Base-by-base conservation (phyloP, 2,329 filamentous ascomycete genomes). In the Purpureocillium takamizusanense region DNA sequence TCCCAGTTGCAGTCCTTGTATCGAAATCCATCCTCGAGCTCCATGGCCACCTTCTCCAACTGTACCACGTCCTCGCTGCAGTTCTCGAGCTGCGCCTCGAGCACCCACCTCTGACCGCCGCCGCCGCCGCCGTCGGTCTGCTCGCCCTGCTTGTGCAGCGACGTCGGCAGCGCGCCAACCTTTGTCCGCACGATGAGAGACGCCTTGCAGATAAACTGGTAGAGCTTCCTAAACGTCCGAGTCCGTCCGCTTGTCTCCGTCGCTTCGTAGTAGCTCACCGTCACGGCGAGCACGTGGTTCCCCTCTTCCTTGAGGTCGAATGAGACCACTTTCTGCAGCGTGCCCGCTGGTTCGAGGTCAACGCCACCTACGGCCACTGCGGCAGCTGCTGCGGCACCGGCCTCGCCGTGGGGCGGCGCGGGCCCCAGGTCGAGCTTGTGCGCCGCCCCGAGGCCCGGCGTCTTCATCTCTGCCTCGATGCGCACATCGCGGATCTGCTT, bases 81-180 rank as follows among this genome's bases (percentile, higher is more conserved):
- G 60, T 97, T 98, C 67, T 98, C 92, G 42, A 98, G 63, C 65
- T 98, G 92, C 18, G 90, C 92, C 61, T 98, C 92, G 36, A 98
- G 70, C 12, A 86, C 80, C 74, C 86, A 95, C 42, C 63, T 56
- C 43, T 5, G 10, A 10, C 66, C 46, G 42, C 47, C 40, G 33
- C 45, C 43, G 13, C 36, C 41, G 61, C 59, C 32, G 14, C 63
- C 31, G 14, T 42, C 21, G 17, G 41, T 39, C 23, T 39, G 34
- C 23, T 38, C 35, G 13, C 70, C 54, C 10, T 25, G 21, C 21
- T 25, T 25, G 21, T 25, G 21, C 21, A 10, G 21, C 21, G 21
- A 25, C 21, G 21, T 5, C n/a, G 28, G 28, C 40, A 86, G 55
- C 37, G 79, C 72, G 4, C 84, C 85, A 3, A 87, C 77, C 59